Evolutionary conservation across 495 filamentous ascomycete species (phyloP).

Genomic region (Daldinia loculata): DNA sequence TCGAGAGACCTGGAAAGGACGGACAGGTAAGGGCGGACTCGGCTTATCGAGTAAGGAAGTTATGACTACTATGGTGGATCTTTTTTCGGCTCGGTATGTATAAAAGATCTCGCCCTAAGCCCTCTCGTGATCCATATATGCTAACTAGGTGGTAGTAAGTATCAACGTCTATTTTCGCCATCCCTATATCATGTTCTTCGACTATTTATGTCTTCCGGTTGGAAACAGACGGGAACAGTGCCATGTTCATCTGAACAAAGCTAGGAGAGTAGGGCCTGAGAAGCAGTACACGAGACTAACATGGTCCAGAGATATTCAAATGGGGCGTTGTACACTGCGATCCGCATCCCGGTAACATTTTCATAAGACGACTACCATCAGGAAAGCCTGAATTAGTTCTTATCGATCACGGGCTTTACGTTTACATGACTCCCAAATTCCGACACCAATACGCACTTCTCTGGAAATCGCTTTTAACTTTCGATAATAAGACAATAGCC

Average conservation of each 20-base stretch:
- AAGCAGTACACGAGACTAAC: conserved; percentile 6
- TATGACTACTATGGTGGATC: conserved; percentile 94
- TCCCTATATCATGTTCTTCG: neutral
- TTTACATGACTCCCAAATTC: conserved; percentile 85
- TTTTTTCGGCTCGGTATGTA: conserved; percentile 74
- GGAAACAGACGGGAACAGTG: neutral
- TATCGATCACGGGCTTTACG: conserved; percentile 96
- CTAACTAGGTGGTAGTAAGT: conserved; percentile 30
- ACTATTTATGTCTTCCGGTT: neutral
- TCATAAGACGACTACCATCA: conserved; percentile 83
- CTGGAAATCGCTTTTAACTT: conserved; percentile 92
- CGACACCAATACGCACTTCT: conserved; percentile 89
- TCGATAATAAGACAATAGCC: conserved; percentile 83
- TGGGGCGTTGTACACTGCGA: conserved; percentile 96
- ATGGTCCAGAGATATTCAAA: conserved; percentile 80
- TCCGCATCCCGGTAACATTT: conserved; percentile 96
- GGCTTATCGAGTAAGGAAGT: conserved; percentile 82
- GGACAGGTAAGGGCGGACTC: conserved; percentile 74
- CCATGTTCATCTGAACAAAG: neutral
- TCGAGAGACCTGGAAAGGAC: conserved; percentile 79
- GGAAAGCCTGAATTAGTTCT: conserved; percentile 90
- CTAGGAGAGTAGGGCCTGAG: neutral
- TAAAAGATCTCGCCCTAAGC: neutral
- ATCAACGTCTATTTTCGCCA: neutral
- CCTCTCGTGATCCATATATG: neutral